These are phyloP conservation scores for Porphyrellus cyaneotinctus DNA, from an alignment of 768 basidiomycete genomes.

Conservation along the genomic window DNA sequence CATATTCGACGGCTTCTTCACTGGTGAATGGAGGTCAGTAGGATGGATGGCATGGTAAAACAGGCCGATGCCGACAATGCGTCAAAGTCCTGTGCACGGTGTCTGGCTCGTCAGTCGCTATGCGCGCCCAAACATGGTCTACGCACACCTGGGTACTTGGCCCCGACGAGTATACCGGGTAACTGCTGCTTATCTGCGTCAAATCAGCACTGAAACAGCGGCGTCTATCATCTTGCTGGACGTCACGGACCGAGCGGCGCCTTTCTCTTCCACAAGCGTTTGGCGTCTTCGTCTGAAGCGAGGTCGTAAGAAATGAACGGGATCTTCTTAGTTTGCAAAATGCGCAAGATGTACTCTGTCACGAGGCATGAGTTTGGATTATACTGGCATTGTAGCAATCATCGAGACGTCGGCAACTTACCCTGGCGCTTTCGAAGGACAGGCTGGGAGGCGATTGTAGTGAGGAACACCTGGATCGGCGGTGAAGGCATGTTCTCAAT, in stretches of 20 bases:
- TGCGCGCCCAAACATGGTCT: neutral
- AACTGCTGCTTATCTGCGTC: slow-evolving; percentile 73
- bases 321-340: slow-evolving; percentile 83
- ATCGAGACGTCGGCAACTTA: slow-evolving; percentile 22
- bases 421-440: slow-evolving; percentile 78
- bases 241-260: slow-evolving; percentile 55
- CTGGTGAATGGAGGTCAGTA: slow-evolving; percentile 35
- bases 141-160: slow-evolving; percentile 72
- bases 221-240: neutral
- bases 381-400: neutral
- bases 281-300: slow-evolving; percentile 79
- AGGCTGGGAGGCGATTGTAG: slow-evolving; percentile 84
- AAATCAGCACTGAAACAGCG: neutral
- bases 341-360: slow-evolving; percentile 75
- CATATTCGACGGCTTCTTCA: slow-evolving; percentile 82
- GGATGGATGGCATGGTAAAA: neutral
- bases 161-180: slow-evolving; percentile 79
- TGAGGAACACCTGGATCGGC: slow-evolving; percentile 75
- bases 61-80: slow-evolving; percentile 58
- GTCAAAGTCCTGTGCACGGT: slow-evolving; percentile 50
- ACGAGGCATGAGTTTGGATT: neutral
- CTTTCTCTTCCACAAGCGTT: slow-evolving; percentile 76
- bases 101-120: slow-evolving; percentile 3
- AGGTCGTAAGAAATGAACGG: slow-evolving; percentile 79
- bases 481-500: slow-evolving; percentile 62